Evolutionary conservation across 164 flowering plant species (phyloP).

Genomic region (Litsea cubeba): DNA sequence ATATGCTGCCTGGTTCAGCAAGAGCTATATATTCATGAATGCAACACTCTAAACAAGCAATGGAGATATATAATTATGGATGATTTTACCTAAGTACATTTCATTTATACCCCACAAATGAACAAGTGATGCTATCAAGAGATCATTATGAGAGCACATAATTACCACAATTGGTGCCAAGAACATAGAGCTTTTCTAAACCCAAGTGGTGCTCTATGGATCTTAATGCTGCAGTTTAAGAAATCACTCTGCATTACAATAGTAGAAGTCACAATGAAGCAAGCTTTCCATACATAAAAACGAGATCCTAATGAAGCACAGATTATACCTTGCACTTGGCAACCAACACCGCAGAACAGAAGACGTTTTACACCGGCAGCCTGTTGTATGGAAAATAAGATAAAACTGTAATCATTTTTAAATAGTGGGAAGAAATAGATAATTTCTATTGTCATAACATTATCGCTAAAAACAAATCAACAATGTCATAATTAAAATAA

Average conservation of each 20-base stretch:
- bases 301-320: neutral
- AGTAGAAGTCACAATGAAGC: conserved; percentile 48
- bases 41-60: neutral
- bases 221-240: conserved; percentile 92
- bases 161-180: conserved; percentile 97
- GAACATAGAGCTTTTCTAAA: conserved; percentile 92
- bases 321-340: conserved; percentile 89
- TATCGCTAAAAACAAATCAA: neutral
- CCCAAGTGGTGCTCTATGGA: conserved; percentile 86
- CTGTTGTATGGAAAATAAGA: conserved; percentile 29
- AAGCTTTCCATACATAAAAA: conserved; percentile 9
- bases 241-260: conserved; percentile 78
- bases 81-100: neutral
- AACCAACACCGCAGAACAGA: conserved; percentile 98
- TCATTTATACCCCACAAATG: neutral
- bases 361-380: conserved; percentile 96
- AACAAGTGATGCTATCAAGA: conserved; percentile 2
- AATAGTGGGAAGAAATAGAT: neutral
- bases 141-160: too few relatives aligned
- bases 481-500: neutral
- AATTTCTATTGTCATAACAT: neutral
- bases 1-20: neutral
- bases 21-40: neutral
- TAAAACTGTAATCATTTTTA: neutral
- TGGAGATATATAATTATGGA: neutral